Evolutionary conservation across 2,329 filamentous ascomycete genomes (phyloP).

Genomic region (Akanthomyces uredinophilus): DNA sequence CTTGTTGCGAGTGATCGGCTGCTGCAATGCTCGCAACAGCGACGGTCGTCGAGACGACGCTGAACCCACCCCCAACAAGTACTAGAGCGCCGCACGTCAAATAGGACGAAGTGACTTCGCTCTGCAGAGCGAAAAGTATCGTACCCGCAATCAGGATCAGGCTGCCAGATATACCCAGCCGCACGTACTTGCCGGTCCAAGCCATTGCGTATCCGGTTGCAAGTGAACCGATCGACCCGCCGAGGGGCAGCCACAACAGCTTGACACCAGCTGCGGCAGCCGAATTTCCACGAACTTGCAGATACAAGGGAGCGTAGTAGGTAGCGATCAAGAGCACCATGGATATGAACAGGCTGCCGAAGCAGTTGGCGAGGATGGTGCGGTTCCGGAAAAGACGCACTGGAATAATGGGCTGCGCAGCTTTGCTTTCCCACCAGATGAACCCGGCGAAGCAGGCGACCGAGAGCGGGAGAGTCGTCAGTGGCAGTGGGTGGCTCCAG

Average conservation of each 20-base stretch:
- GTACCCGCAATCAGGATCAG: not conserved
- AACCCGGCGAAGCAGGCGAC: slow-evolving; percentile 58
- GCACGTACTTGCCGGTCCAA: not conserved
- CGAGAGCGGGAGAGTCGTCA: slow-evolving; percentile 64
- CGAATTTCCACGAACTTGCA: slow-evolving; percentile 68
- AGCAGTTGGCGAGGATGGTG: slow-evolving; percentile 69
- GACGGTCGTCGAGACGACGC: slow-evolving; percentile 75
- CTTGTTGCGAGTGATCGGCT: slow-evolving; percentile 77
- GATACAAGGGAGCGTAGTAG: slow-evolving; percentile 79
- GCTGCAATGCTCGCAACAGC: slow-evolving; percentile 75
- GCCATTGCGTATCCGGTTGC: not conserved
- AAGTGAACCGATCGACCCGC: not conserved
- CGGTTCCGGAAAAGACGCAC: slow-evolving; percentile 69
- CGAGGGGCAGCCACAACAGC: slow-evolving; percentile 20
- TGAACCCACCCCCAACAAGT: slow-evolving; percentile 66
- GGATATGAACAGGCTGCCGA: slow-evolving; percentile 70
- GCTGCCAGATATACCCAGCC: not conserved
- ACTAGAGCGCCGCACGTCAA: slow-evolving; percentile 26
- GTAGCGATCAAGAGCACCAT: slow-evolving; percentile 68
- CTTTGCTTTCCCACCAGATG: slow-evolving; percentile 65
- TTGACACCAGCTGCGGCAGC: slow-evolving; percentile 65
- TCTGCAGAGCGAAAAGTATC: not conserved
- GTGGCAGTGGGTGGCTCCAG: slow-evolving; percentile 74
- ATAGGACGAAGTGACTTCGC: not conserved
- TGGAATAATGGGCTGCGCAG: slow-evolving; percentile 74